Conservation (phyloP, 1,284 basidiomycete species). For the Pyrrhoderma lamaoense region DNA sequence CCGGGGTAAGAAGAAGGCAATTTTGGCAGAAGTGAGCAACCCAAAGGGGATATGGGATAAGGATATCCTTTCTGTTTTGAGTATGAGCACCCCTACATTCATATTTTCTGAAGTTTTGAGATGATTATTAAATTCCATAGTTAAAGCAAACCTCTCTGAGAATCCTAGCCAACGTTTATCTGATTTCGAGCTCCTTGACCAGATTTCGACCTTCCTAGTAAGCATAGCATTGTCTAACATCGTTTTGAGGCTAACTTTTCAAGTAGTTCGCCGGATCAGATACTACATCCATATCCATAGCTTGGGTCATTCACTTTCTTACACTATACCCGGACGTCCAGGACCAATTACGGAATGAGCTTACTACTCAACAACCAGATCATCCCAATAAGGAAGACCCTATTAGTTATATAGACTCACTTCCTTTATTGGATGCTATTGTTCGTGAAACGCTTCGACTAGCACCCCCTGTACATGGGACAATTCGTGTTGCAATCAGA, state of each 20-base stretch:
- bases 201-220: conserved; percentile 42
- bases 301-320: conserved; percentile 49
- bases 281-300: conserved; percentile 43
- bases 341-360: conserved; percentile 38
- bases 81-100: conserved; percentile 25
- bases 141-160: conserved; percentile 40
- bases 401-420: conserved; percentile 32
- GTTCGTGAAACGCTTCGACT: conserved; percentile 27
- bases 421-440: conserved; percentile 32
- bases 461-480: conserved; percentile 20
- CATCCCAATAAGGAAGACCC: conserved; percentile 22
- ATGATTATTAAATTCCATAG: conserved; percentile 28
- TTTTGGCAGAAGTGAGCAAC: conserved; percentile 28
- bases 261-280: conserved; percentile 42
- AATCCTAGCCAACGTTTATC: conserved; percentile 36
- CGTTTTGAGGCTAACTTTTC: background rate
- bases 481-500: conserved; percentile 21
- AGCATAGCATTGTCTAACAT: background rate
- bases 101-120: too few species aligned
- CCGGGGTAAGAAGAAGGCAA: conserved; percentile 31
- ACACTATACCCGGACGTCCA: conserved; percentile 39
- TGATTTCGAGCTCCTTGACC: conserved; percentile 43
- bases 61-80: conserved; percentile 41
- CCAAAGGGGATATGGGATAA: conserved; percentile 29
- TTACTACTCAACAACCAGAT: conserved; percentile 17